Percentiles rank a stretch among this genome's conserved stretches.
Evolutionary conservation across 1,139 yeast genomes (phyloP).

Genomic region (Yamadazyma diospyri): DNA sequence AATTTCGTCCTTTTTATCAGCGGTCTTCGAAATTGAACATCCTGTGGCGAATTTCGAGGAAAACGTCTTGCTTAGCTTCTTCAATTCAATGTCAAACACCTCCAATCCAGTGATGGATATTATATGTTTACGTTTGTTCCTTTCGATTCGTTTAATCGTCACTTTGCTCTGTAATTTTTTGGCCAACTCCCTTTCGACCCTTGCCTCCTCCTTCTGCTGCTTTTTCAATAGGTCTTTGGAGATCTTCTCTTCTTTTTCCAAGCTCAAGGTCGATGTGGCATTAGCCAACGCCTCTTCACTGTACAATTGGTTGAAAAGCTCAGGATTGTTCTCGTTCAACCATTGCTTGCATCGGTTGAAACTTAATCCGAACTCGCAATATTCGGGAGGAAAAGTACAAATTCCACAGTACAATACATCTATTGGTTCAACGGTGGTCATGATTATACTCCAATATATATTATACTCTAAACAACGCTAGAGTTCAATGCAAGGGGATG

Average conservation of each 20-base stretch:
- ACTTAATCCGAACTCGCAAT: constrained; percentile 87
- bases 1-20: constrained; percentile 88
- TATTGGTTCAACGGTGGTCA: constrained; percentile 38
- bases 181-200: constrained; percentile 79
- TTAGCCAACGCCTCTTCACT: constrained; percentile 52
- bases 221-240: constrained; percentile 79
- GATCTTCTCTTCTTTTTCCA: constrained; percentile 79
- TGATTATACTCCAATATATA: constrained; percentile 1
- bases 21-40: constrained; percentile 88
- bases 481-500: too few species aligned
- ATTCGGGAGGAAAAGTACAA: constrained; percentile 87
- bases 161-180: constrained; percentile 79
- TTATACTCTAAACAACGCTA: background rate
- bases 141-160: constrained; percentile 78
- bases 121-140: constrained; percentile 86
- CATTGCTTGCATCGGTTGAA: constrained; percentile 82
- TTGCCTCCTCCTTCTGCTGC: constrained; percentile 87
- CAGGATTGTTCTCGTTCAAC: constrained; percentile 60
- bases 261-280: constrained; percentile 52
- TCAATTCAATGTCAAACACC: constrained; percentile 83
- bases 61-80: constrained; percentile 86
- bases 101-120: constrained; percentile 86
- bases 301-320: constrained; percentile 58
- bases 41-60: constrained; percentile 97
- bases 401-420: constrained; percentile 71